phyloP scores from a whole-genome alignment of 2,329 filamentous ascomycete species.

The Monosporascus sp. region DNA sequence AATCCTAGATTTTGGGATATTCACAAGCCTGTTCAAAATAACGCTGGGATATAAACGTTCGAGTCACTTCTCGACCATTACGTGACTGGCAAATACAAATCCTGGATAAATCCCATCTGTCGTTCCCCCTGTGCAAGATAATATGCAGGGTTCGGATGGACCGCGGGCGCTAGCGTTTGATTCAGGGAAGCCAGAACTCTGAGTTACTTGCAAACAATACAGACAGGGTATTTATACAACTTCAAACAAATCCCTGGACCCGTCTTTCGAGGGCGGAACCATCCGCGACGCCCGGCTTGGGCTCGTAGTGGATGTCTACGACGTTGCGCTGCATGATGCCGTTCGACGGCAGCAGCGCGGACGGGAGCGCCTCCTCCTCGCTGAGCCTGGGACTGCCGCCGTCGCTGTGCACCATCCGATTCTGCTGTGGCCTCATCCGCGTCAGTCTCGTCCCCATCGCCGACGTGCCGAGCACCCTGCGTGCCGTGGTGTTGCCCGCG shows the following conservation, averaged over 20 bases:
- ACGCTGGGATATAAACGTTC: too few relatives aligned
- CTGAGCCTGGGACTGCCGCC: neutral
- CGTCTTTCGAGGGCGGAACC: neutral
- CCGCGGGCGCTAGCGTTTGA: too few relatives aligned
- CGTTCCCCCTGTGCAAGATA: too few relatives aligned
- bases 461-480: conserved; percentile 8
- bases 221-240: neutral
- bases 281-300: neutral
- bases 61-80: too few relatives aligned
- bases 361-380: conserved; percentile 5
- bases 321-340: conserved; percentile 8
- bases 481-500: conserved; percentile 10
- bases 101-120: too few relatives aligned
- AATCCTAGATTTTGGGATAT: too few relatives aligned
- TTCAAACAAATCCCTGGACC: neutral
- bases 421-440: conserved; percentile 9
- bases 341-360: conserved; percentile 1
- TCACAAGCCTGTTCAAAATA: too few relatives aligned
- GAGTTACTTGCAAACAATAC: too few relatives aligned
- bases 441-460: conserved; percentile 9
- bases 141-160: too few relatives aligned
- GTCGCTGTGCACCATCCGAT: neutral
- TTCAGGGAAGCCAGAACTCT: too few relatives aligned
- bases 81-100: too few relatives aligned
- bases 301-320: conserved; percentile 4